These are phyloP conservation scores for Neonectria hederae DNA, from an alignment of 2,329 filamentous ascomycete genomes.

Conservation along the genomic window DNA sequence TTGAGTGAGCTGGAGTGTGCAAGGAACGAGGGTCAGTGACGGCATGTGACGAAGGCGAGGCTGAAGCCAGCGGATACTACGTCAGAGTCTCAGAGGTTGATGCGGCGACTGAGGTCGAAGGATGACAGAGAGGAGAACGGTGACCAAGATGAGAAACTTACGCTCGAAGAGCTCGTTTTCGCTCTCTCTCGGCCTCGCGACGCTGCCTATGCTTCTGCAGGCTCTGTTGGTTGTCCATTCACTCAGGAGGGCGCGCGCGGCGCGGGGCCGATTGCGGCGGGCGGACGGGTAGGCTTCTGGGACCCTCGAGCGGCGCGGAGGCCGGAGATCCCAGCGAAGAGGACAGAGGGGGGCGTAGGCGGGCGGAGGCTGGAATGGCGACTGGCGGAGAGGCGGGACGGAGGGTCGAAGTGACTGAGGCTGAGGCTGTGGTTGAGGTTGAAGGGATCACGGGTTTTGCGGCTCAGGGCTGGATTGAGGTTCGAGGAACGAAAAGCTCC, in stretches of 20 bases:
- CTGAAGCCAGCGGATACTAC: background rate
- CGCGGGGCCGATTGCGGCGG: constrained; percentile 43
- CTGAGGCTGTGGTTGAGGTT: constrained; percentile 32
- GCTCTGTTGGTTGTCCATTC: constrained; percentile 44
- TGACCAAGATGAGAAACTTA: constrained; percentile 25
- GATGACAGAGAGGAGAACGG: background rate
- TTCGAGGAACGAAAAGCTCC: constrained; percentile 41
- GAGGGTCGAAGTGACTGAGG: constrained; percentile 1
- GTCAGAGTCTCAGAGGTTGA: background rate
- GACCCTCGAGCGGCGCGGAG: constrained; percentile 39
- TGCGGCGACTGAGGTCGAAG: background rate
- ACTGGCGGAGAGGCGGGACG: constrained; percentile 18
- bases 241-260: constrained; percentile 36
- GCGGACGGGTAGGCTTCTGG: constrained; percentile 35
- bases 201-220: constrained; percentile 44
- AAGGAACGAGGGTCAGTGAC: background rate
- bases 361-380: constrained; percentile 10
- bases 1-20: background rate
- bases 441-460: constrained; percentile 41
- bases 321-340: constrained; percentile 42
- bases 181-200: constrained; percentile 43
- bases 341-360: constrained; percentile 19
- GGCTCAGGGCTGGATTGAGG: constrained; percentile 40
- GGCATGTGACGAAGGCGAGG: constrained; percentile 5
- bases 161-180: constrained; percentile 43